These are phyloP conservation scores for Batrachochytrium dendrobatidis DNA, from an alignment of 371 early-diverging fungal species.

Conservation along the genomic window DNA sequence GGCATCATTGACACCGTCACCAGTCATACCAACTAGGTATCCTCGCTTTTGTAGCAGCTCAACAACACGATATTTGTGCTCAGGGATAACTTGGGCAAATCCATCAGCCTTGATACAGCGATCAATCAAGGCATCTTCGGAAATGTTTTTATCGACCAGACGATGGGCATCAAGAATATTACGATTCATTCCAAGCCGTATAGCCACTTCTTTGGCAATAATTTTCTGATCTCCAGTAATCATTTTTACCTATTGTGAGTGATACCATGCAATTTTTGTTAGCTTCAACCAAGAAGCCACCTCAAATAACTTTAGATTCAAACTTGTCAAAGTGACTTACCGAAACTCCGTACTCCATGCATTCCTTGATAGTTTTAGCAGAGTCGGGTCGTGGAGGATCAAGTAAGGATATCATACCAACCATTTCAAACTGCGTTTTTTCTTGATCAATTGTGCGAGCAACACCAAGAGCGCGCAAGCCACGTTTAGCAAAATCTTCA, in stretches of 20 bases:
- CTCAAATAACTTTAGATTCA: neutral
- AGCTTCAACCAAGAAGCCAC: neutral
- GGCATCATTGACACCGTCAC: slow-evolving; percentile 84
- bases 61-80: slow-evolving; percentile 72
- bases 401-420: slow-evolving; percentile 40
- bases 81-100: slow-evolving; percentile 80
- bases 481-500: slow-evolving; percentile 66
- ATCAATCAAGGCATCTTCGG: slow-evolving; percentile 22
- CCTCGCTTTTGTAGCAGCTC: slow-evolving; percentile 64
- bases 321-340: neutral
- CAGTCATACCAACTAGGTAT: slow-evolving; percentile 76
- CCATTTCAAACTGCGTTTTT: slow-evolving; percentile 38
- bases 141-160: slow-evolving; percentile 19
- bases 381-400: slow-evolving; percentile 38
- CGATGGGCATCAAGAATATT: slow-evolving; percentile 29
- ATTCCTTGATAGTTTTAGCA: slow-evolving; percentile 52
- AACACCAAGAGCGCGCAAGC: slow-evolving; percentile 89
- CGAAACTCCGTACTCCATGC: slow-evolving; percentile 50
- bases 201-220: slow-evolving; percentile 55
- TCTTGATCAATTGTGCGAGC: slow-evolving; percentile 61
- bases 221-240: slow-evolving; percentile 73
- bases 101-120: slow-evolving; percentile 55
- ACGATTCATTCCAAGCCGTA: slow-evolving; percentile 36
- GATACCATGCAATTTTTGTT: slow-evolving; percentile 18
- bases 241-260: slow-evolving; percentile 74